Base-by-base conservation (phyloP, 345 rosid genomes). In the Excoecaria agallocha region DNA sequence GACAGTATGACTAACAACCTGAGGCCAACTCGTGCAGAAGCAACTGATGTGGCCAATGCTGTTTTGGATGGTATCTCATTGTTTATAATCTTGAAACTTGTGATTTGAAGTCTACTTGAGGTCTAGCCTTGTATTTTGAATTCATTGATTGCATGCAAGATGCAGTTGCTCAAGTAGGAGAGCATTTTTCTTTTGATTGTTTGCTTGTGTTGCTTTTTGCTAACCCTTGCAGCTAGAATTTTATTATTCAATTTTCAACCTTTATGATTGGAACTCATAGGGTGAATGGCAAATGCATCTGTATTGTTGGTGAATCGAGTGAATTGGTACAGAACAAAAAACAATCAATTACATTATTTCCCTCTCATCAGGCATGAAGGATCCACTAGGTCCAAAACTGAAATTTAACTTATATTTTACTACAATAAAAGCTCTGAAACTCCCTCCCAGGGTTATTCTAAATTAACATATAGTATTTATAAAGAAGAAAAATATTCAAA, bases 1-100 rank as follows among this genome's bases (percentile, higher is more conserved):
- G 97, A 94, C 86, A 92, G 96, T 82, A 94, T 94, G 98, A 94
- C 97, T 51, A 92, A 85, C 83, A 94, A 94, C 82, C 83, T 94
- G 77, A 83, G 97, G 66, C 98, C 97, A 78, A 92, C 97, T 78
- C 97, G 97, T 83, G 98, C 98, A 16, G 97, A 94, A 80, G 97
- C 98, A 72, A 94, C 98, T 78, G 97, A 94, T 86, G 98, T 94
- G 78, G 98, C 98, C 57, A 94, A 94, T 85, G 98, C 98, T 74
- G 98, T 94, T 55, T 83, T 94, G 71, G 98, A 92, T 79, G 98
- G 98, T 93, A 73, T 24, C 82, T 75, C 12, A 52, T 41, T 43
- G 17, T 68, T 49, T 68, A 66, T 9, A 71, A 20, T 63, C 19
- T 30, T 7, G 46, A 17, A 39, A 24, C 57, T 71, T 46, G 66